A percentile compares a stretch with the other conserved stretches of the same genome.
These are phyloP conservation scores for Heteromeles arbutifolia DNA, from an alignment of 306 rosid genomes.

Conservation along the genomic window DNA sequence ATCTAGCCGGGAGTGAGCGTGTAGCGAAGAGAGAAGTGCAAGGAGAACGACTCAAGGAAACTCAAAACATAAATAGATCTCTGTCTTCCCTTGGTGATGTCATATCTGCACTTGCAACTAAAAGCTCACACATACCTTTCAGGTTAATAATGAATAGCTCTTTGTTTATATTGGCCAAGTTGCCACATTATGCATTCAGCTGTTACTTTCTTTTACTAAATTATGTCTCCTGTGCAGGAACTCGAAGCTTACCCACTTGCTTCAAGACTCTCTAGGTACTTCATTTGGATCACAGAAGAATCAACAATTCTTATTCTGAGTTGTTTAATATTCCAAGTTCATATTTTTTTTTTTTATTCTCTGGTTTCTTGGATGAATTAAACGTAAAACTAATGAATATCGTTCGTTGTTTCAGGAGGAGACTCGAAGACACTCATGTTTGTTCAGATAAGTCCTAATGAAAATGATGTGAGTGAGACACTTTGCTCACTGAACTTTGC, in stretches of 20 bases:
- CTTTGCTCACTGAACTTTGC: constrained; percentile 96
- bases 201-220: background rate
- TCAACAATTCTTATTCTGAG: background rate
- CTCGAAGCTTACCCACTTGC: constrained; percentile 97
- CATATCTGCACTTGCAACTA: constrained; percentile 89
- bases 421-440: constrained; percentile 97
- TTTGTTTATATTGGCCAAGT: background rate
- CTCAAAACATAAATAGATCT: constrained; percentile 91
- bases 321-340: background rate
- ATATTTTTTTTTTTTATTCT: background rate
- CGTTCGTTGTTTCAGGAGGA: constrained; percentile 56
- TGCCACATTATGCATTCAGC: background rate
- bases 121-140: constrained; percentile 83
- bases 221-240: constrained; percentile 51
- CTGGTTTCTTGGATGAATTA: background rate
- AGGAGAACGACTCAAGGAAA: constrained; percentile 92
- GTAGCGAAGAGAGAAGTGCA: constrained; percentile 91
- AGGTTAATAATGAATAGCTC: constrained; percentile 40
- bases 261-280: constrained; percentile 96
- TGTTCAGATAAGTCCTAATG: constrained; percentile 94
- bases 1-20: constrained; percentile 96
- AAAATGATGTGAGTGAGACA: constrained; percentile 84
- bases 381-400: constrained; percentile 18
- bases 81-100: constrained; percentile 98
- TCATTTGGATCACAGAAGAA: constrained; percentile 2